These are phyloP conservation scores for Vicia faba DNA, from an alignment of 306 rosid species.

Conservation along the genomic window DNA sequence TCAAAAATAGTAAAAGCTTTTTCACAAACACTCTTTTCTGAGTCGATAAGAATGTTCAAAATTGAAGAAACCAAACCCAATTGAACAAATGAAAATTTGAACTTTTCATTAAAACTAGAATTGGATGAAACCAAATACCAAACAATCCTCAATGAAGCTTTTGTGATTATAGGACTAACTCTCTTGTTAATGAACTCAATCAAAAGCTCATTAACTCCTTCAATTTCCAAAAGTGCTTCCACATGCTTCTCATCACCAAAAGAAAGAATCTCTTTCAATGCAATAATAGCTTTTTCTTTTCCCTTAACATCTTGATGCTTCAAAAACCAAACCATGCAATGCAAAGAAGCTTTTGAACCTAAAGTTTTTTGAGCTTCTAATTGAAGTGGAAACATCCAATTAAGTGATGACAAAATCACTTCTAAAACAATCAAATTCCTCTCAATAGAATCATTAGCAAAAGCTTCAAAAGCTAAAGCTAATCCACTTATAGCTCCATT, in stretches of 20 bases:
- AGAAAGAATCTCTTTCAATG: slow-evolving; percentile 58
- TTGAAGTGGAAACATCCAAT: slow-evolving; percentile 67
- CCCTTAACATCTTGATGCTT: slow-evolving; percentile 47
- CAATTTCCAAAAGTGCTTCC: slow-evolving; percentile 50
- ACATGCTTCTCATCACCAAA: slow-evolving; percentile 45
- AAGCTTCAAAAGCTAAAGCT: slow-evolving; percentile 55
- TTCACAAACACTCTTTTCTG: slow-evolving; percentile 55
- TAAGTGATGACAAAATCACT: slow-evolving; percentile 58
- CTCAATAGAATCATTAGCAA: slow-evolving; percentile 49
- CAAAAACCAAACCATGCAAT: slow-evolving; percentile 66
- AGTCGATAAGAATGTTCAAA: slow-evolving; percentile 56
- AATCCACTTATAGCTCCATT: slow-evolving; percentile 54
- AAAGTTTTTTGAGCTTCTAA: slow-evolving; percentile 52
- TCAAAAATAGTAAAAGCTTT: slow-evolving; percentile 57
- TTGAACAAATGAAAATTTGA: slow-evolving; percentile 43
- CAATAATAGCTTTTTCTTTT: slow-evolving; percentile 58
- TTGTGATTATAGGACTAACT: slow-evolving; percentile 50
- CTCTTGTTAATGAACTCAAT: slow-evolving; percentile 52
- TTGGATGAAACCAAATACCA: slow-evolving; percentile 50
- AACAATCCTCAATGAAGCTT: slow-evolving; percentile 51
- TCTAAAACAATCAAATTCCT: slow-evolving; percentile 46
- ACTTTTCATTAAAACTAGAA: slow-evolving; percentile 32
- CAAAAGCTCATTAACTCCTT: slow-evolving; percentile 51
- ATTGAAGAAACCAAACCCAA: slow-evolving; percentile 54
- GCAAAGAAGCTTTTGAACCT: slow-evolving; percentile 57